Base-by-base conservation (phyloP, 176 grass and related monocot species). In the Triticum timopheevii region DNA sequence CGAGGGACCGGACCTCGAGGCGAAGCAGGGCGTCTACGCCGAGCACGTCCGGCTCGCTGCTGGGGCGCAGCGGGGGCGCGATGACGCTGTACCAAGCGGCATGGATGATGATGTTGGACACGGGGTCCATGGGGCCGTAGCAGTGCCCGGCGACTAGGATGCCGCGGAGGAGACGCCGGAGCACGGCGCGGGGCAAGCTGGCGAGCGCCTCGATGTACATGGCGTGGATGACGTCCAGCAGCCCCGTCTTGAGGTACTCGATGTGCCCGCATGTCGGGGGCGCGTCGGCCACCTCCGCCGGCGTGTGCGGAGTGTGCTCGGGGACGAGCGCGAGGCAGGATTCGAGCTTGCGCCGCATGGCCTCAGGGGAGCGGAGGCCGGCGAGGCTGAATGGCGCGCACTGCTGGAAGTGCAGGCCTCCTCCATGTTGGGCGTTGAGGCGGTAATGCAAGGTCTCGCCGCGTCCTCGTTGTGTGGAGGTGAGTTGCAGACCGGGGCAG, bases 51-150 rank as follows among this genome's bases (percentile, higher is more conserved):
- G 24, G 6, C 13, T 69, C 67, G 67, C 33, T 17, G 9, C 0
- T 36, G 33, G 33, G 33, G 16, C 34, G 67, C 8, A 20, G 8
- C 67, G 33, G 71, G 13, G 72, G 72, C 23, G 16, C 13, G 42
- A 16, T 8, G 13, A 28, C 3, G 42, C 4, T 28, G 42, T 76
- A 76, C 45, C 73, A 76, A 8, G 17, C 45, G 15, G 73, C 24
- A 1, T 76, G 45, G 25, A 52, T 8, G 25, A 52, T 31, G 15
- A 76, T 76, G 73, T 76, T 76, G 15, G 73, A 76, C 44, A 52
- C 73, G 7, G 73, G 73, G 73, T 76, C 44, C 24, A 76, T 17
- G 44, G 44, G 73, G 44, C 73, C 44, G 45, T 76, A 76, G 73
- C 25, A 76, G 16, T 52, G 44, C 3, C 73, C 73, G 8, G 44